A percentile compares a stretch with the other conserved stretches of the same genome.
Conservation (phyloP, 805 yeast genomes). For the Yarrowia keelungensis region DNA sequence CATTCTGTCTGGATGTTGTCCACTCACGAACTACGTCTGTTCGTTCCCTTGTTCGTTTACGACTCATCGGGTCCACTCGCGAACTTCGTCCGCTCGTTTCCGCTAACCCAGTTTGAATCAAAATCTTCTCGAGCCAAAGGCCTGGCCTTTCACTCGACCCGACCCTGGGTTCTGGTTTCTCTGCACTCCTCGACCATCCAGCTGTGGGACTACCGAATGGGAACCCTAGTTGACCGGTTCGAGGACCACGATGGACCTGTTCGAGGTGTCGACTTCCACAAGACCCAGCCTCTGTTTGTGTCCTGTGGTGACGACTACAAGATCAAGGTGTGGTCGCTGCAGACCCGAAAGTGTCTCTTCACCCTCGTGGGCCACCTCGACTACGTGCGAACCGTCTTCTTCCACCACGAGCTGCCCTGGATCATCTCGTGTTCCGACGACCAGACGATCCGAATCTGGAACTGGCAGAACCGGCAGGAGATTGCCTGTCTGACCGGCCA, state of each 20-base stretch:
- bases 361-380: slow-evolving; percentile 94
- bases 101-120: slow-evolving; percentile 76
- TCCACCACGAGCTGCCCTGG: slow-evolving; percentile 98
- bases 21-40: neutral
- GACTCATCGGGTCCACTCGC: no score
- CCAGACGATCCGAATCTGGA: slow-evolving; percentile 98
- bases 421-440: slow-evolving; percentile 95
- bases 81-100: neutral
- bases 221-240: slow-evolving; percentile 91
- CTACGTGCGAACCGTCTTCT: slow-evolving; percentile 90
- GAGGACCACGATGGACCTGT: slow-evolving; percentile 99
- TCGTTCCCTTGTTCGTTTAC: no score
- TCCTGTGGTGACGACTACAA: slow-evolving; percentile 98
- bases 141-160: slow-evolving; percentile 93
- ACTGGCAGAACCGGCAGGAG: slow-evolving; percentile 98
- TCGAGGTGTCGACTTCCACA: slow-evolving; percentile 93
- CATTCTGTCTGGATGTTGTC: neutral
- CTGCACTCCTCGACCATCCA: slow-evolving; percentile 98
- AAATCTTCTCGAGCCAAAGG: slow-evolving; percentile 98
- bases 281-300: slow-evolving; percentile 95
- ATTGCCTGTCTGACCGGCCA: slow-evolving; percentile 98
- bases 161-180: slow-evolving; percentile 96
- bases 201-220: slow-evolving; percentile 99
- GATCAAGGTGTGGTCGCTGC: slow-evolving; percentile 94
- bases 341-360: slow-evolving; percentile 88